A percentile compares a stretch with the other conserved stretches of the same genome.
These are phyloP conservation scores for Barbatosphaeria neglecta DNA, from an alignment of 495 filamentous ascomycete genomes.

Conservation along the genomic window DNA sequence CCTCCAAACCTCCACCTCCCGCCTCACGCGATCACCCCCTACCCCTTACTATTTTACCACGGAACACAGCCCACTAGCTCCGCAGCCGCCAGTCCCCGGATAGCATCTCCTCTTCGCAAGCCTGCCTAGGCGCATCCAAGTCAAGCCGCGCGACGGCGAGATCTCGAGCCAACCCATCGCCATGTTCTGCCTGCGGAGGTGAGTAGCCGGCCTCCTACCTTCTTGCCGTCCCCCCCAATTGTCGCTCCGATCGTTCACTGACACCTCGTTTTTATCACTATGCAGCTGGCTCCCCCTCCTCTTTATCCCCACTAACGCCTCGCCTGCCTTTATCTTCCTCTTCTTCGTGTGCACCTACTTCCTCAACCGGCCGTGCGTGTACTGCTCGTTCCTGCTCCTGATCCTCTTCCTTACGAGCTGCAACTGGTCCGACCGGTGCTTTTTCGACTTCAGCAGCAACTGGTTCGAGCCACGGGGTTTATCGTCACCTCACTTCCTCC, in stretches of 20 bases:
- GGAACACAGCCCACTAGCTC: no score
- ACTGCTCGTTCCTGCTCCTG: slow-evolving; percentile 80
- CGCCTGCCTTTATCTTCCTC: slow-evolving; percentile 75
- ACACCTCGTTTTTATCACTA: not conserved
- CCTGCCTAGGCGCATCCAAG: not conserved
- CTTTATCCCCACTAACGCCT: slow-evolving; percentile 68
- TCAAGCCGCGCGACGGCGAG: not conserved
- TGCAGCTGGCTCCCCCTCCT: slow-evolving; percentile 61
- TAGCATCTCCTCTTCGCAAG: not conserved
- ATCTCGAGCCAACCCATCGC: slow-evolving; percentile 4
- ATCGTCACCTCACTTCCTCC: slow-evolving; percentile 8
- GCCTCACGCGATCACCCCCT: no score
- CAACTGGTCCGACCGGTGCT: slow-evolving; percentile 83
- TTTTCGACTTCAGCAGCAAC: slow-evolving; percentile 72
- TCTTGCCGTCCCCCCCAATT: not conserved
- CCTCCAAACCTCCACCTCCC: no score
- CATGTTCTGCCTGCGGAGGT: slow-evolving; percentile 85
- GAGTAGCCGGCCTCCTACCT: slow-evolving; percentile 11
- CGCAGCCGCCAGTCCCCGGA: no score
- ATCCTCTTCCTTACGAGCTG: slow-evolving; percentile 83
- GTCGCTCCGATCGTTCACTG: not conserved
- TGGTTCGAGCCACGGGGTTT: slow-evolving; percentile 62
- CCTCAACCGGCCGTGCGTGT: slow-evolving; percentile 79
- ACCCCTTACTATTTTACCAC: no score
- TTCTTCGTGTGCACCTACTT: slow-evolving; percentile 86